Conservation (phyloP, 2,329 filamentous ascomycete genomes). For the Aphanocladium album region DNA sequence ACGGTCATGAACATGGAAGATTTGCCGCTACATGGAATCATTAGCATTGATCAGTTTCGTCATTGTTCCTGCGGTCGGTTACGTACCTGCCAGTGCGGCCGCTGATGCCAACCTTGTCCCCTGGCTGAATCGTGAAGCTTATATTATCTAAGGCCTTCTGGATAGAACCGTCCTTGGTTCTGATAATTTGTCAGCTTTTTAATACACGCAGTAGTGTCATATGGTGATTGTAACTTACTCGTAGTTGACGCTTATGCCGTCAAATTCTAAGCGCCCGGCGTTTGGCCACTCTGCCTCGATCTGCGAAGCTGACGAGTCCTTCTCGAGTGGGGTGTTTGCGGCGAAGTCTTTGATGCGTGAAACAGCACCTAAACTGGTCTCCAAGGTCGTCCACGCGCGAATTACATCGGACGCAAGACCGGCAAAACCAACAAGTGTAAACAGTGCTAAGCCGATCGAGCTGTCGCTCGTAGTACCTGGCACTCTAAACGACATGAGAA, state of each 20-base stretch:
- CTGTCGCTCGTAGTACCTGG: background rate
- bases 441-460: background rate
- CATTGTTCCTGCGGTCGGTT: too few species aligned
- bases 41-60: too few species aligned
- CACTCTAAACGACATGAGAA: background rate
- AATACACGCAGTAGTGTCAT: too few species aligned
- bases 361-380: background rate
- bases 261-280: background rate
- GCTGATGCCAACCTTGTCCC: constrained; percentile 3
- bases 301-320: background rate
- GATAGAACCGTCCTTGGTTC: background rate
- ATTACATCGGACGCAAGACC: background rate
- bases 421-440: background rate
- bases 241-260: background rate
- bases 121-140: background rate
- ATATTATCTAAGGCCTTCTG: background rate
- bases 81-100: constrained; percentile 6
- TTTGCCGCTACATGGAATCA: background rate
- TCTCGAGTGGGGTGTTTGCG: background rate
- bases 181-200: background rate
- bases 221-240: background rate
- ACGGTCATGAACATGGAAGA: background rate
- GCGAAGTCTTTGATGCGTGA: background rate
- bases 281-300: background rate
- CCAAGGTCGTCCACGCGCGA: background rate